phyloP scores from a whole-genome alignment of 768 basidiomycete species.

The Gymnopilus junonius region DNA sequence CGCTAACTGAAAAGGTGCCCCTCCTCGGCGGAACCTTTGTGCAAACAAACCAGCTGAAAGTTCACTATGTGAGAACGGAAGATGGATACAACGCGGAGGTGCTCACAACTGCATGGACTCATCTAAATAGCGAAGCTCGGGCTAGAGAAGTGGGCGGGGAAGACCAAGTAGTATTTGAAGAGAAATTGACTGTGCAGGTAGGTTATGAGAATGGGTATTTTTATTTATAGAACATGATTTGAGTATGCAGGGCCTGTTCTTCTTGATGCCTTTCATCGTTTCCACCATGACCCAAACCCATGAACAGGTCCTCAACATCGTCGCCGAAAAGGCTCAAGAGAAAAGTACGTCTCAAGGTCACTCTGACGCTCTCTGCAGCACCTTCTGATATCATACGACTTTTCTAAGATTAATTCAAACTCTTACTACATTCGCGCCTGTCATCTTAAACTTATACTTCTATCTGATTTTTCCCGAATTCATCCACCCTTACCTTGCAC shows the following conservation, averaged over 20 bases:
- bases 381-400: neutral
- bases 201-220: neutral
- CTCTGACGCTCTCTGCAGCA: neutral
- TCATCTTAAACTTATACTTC: neutral
- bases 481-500: neutral
- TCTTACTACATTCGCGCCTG: neutral
- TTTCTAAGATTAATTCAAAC: neutral
- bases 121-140: constrained; percentile 17
- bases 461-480: neutral
- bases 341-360: neutral
- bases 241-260: constrained; percentile 31
- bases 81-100: constrained; percentile 23
- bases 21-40: constrained; percentile 24
- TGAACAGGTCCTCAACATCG: constrained; percentile 25
- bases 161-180: constrained; percentile 33
- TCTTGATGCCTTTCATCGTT: constrained; percentile 39
- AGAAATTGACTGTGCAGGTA: constrained; percentile 16
- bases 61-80: constrained; percentile 15
- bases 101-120: constrained; percentile 19
- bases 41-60: constrained; percentile 26
- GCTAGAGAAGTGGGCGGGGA: constrained; percentile 18
- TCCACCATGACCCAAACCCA: constrained; percentile 35
- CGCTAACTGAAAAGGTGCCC: constrained; percentile 32
- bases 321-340: constrained; percentile 20
- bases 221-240: neutral